Evolutionary conservation across 169 alveolate species (phyloP).

Genomic region (Babesia ovata): DNA sequence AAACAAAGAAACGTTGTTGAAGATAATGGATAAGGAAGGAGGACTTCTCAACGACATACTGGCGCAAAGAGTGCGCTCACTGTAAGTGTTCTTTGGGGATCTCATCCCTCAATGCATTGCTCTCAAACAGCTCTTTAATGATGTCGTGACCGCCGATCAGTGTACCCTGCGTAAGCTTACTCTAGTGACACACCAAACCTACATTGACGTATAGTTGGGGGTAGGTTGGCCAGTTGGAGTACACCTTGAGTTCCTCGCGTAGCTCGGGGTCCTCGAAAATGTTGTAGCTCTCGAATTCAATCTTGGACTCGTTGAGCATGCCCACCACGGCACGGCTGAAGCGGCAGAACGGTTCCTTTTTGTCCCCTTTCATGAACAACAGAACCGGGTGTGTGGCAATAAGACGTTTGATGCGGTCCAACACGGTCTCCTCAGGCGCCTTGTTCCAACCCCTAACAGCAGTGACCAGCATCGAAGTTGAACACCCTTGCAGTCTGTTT

Average conservation of each 20-base stretch:
- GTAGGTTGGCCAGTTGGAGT: constrained; percentile 92
- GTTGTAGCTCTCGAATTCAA: constrained; percentile 80
- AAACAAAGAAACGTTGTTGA: constrained; percentile 1
- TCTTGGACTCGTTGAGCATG: constrained; percentile 72
- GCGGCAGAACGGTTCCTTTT: constrained; percentile 80
- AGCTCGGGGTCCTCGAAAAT: constrained; percentile 82
- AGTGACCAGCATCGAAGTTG: constrained; percentile 62
- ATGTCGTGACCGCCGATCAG: constrained; percentile 82
- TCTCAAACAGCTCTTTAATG: constrained; percentile 75
- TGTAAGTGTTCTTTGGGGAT: constrained; percentile 62
- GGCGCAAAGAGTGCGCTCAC: neutral
- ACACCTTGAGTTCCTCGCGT: constrained; percentile 87
- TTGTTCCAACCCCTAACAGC: constrained; percentile 51
- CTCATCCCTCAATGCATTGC: constrained; percentile 51
- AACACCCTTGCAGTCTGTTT: constrained; percentile 62
- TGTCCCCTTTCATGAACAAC: constrained; percentile 83
- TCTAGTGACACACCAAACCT: constrained; percentile 39
- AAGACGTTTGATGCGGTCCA: constrained; percentile 63
- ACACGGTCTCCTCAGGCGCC: constrained; percentile 36
- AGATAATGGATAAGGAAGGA: constrained; percentile 33
- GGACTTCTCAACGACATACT: constrained; percentile 10
- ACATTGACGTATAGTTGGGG: constrained; percentile 89
- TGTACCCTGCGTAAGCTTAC: constrained; percentile 38
- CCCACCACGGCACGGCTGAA: constrained; percentile 78
- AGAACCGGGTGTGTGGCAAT: constrained; percentile 68